Evolutionary conservation across 768 basidiomycete species (phyloP).

Genomic region (Lactifluus rugatus): DNA sequence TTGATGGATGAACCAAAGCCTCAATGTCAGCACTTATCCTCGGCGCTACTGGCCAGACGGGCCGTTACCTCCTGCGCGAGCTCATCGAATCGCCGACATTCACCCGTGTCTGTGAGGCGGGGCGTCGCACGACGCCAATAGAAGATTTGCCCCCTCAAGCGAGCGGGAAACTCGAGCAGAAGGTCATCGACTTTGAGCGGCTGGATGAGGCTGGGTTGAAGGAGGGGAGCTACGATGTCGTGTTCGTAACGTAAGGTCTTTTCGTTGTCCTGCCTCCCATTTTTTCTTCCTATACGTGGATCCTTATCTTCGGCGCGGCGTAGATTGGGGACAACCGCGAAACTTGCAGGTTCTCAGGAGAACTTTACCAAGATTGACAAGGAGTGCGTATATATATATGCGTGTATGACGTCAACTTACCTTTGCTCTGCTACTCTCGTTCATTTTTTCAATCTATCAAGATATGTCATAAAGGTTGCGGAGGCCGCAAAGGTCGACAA

Average conservation of each 20-base stretch:
- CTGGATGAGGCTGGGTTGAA: constrained; percentile 41
- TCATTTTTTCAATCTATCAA: constrained; percentile 20
- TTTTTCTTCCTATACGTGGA: neutral
- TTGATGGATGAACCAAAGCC: neutral
- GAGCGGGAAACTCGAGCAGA: constrained; percentile 54
- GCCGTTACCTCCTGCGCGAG: constrained; percentile 49
- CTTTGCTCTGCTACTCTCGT: neutral
- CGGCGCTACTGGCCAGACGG: constrained; percentile 66
- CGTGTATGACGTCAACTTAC: too few species aligned
- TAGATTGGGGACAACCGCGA: constrained; percentile 58
- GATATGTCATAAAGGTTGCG: constrained; percentile 70
- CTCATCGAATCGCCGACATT: constrained; percentile 49
- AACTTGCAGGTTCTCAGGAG: constrained; percentile 49
- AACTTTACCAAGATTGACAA: constrained; percentile 71
- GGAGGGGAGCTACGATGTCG: constrained; percentile 59
- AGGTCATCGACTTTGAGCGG: constrained; percentile 60
- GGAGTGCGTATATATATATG: constrained; percentile 36
- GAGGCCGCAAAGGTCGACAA: constrained; percentile 39
- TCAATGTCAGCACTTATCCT: constrained; percentile 49
- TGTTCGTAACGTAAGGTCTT: constrained; percentile 52
- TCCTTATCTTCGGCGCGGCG: neutral
- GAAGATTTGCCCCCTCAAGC: constrained; percentile 33
- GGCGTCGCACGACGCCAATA: constrained; percentile 46
- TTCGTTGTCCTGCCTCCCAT: too few species aligned
- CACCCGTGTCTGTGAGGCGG: constrained; percentile 57